Conservation (phyloP, 352 stramenopile genomes). For the Pythium dissimile region DNA sequence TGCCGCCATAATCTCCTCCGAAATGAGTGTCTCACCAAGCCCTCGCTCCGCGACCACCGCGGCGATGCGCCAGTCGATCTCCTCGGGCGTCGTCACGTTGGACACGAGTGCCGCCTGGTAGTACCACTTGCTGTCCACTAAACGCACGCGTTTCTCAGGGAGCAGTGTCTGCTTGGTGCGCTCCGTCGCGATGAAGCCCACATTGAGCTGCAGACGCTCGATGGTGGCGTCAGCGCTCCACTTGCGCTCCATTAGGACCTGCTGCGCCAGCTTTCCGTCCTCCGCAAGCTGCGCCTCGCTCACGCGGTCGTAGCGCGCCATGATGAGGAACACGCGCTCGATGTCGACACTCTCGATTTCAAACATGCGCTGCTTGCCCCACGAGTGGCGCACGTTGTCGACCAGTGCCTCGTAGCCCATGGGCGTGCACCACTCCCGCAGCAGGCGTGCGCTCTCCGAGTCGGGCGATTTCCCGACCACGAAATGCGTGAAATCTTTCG, state of each 20-base stretch:
- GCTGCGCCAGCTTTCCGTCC: constrained; percentile 13
- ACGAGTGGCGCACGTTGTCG: constrained; percentile 16
- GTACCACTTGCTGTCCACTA: constrained; percentile 15
- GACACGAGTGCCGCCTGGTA: constrained; percentile 16
- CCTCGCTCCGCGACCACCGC: constrained; percentile 12
- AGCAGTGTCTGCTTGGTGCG: constrained; percentile 5
- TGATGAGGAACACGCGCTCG: constrained; percentile 3
- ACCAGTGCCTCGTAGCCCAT: constrained; percentile 10
- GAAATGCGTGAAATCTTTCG: constrained; percentile 10
- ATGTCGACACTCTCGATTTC: constrained; percentile 10
- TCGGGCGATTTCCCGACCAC: neutral
- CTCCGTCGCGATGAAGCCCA: constrained; percentile 11
- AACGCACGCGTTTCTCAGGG: constrained; percentile 11
- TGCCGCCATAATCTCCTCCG: neutral
- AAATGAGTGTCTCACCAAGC: constrained; percentile 12
- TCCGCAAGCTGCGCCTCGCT: neutral
- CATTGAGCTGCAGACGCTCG: constrained; percentile 20
- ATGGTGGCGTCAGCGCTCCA: constrained; percentile 13
- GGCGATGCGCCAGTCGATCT: constrained; percentile 17
- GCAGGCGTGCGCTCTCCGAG: constrained; percentile 1
- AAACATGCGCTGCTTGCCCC: constrained; percentile 10
- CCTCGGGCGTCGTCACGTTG: constrained; percentile 3
- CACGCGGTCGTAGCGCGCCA: constrained; percentile 14
- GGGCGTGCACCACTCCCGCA: constrained; percentile 17
- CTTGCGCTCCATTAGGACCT: constrained; percentile 11